Base-by-base conservation (phyloP, 78 protist genomes). In the Dictyostelium firmibasis region DNA sequence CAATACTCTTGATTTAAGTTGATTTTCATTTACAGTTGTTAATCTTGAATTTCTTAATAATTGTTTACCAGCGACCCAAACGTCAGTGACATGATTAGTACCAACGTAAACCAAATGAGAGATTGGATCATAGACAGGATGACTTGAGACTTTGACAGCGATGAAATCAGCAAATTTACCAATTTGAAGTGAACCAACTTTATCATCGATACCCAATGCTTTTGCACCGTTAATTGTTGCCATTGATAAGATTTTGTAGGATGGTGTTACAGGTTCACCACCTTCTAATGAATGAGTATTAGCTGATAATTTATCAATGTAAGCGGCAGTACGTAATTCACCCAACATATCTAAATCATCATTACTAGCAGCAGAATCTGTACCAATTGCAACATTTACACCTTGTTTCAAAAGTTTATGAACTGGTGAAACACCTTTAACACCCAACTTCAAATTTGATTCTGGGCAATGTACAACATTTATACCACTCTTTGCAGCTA, bases 151-250 rank as follows among this genome's bases (percentile, higher is more conserved):
- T 77, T 85, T 92, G 72, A 92, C 85, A 2, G 96, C 96, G 18
- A 92, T 84, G 64, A 92, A 81, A 74, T 92, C 96, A 0, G 96
- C 96, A 2, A 75, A 27, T 72, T 92, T 92, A 23, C 96, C 96
- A 38, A 83, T 31, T 72, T 92, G 86, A 7, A 92, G 25, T 43
- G 91, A 82, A 13, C 96, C 96, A 2, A 92, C 36, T 43, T 86
- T n/a, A 5, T 84, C n/a, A n/a, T 92, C 96, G 64, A 92, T 85
- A 86, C 97, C 97, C 23, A 87, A 20, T 9, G 97, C 97, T 11
- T 81, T 85, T n/a, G 97, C 97, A 33, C 97, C 97, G n/a, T 94
- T 94, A 36, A 94, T 60, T 3, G 97, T 94, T 2, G 93, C 93
- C 91, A 94, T 84, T 23, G 29, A 16, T 3, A 83, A 3, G 1